Percentiles rank a stretch among this genome's conserved stretches.
Evolutionary conservation across 2,329 filamentous ascomycete species (phyloP).

Genomic region (Anisogramma anomala): DNA sequence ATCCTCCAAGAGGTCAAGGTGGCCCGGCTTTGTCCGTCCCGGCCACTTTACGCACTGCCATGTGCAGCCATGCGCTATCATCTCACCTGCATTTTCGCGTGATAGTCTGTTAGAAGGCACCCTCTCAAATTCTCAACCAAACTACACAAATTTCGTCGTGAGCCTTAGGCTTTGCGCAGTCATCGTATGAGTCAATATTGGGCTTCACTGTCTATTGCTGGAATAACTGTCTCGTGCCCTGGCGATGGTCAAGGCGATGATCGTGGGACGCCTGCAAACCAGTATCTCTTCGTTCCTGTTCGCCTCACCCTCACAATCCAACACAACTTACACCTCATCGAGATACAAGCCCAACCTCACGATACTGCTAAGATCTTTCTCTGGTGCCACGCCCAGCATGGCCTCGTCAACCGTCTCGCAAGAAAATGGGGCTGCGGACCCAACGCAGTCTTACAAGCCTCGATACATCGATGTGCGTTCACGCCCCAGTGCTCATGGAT

Average conservation of each 20-base stretch:
- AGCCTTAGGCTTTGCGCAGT: too few relatives aligned
- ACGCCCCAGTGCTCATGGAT: slow-evolving; percentile 1
- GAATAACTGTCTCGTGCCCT: too few relatives aligned
- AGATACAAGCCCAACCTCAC: not conserved
- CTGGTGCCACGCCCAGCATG: slow-evolving; percentile 8
- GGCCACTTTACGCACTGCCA: too few relatives aligned
- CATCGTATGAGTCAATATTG: too few relatives aligned
- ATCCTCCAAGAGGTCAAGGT: too few relatives aligned
- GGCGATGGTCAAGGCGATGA: too few relatives aligned
- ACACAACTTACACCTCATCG: not conserved
- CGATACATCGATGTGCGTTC: slow-evolving; percentile 51
- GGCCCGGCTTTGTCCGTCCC: too few relatives aligned
- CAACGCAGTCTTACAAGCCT: slow-evolving; percentile 30
- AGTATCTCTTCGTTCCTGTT: slow-evolving; percentile 3
- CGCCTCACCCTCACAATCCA: not conserved
- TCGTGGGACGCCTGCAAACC: slow-evolving; percentile 1
- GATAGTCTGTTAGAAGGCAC: too few relatives aligned
- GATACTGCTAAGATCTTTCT: not conserved
- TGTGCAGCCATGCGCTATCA: slow-evolving; percentile 1
- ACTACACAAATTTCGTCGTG: too few relatives aligned
- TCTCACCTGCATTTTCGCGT: slow-evolving; percentile 1
- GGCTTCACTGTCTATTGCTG: too few relatives aligned
- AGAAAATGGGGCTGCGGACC: slow-evolving; percentile 1
- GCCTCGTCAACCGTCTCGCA: slow-evolving; percentile 11
- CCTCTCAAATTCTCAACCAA: too few relatives aligned